A percentile compares a stretch with the other conserved stretches of the same genome.
Evolutionary conservation across 768 basidiomycete genomes (phyloP).

Genomic region (Russula sp.): DNA sequence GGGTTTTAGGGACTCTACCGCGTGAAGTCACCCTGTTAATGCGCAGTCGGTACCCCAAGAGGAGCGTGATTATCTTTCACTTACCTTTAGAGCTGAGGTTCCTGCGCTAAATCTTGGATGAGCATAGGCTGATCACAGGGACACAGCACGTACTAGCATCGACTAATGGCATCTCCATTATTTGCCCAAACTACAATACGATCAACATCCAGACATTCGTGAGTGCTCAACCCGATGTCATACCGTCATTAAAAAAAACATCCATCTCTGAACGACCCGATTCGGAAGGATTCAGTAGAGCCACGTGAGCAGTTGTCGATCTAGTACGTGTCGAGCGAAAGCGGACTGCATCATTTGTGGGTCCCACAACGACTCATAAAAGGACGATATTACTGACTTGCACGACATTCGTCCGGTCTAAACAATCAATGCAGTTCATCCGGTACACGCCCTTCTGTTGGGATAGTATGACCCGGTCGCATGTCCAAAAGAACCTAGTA

Average conservation of each 20-base stretch:
- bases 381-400: slow-evolving; percentile 47
- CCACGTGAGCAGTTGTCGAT: slow-evolving; percentile 71
- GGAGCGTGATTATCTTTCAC: slow-evolving; percentile 30
- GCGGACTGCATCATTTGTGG: slow-evolving; percentile 61
- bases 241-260: slow-evolving; percentile 75
- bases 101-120: slow-evolving; percentile 62
- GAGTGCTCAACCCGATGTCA: slow-evolving; percentile 14
- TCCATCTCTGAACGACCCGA: slow-evolving; percentile 61
- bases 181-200: slow-evolving; percentile 83
- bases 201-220: slow-evolving; percentile 12
- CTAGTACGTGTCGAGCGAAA: slow-evolving; percentile 80
- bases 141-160: slow-evolving; percentile 63
- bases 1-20: slow-evolving; percentile 44
- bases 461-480: slow-evolving; percentile 63
- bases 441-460: slow-evolving; percentile 85
- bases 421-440: slow-evolving; percentile 92
- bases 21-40: slow-evolving; percentile 75
- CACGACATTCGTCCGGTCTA: slow-evolving; percentile 94
- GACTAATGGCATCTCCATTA: slow-evolving; percentile 93
- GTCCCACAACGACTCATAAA: slow-evolving; percentile 6
- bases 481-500: slow-evolving; percentile 77
- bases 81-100: slow-evolving; percentile 91
- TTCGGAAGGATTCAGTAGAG: slow-evolving; percentile 56
- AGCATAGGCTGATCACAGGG: background rate
- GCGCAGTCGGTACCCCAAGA: slow-evolving; percentile 12